Base-by-base conservation (phyloP, 345 rosid species). In the Eucalyptus polyanthemos region DNA sequence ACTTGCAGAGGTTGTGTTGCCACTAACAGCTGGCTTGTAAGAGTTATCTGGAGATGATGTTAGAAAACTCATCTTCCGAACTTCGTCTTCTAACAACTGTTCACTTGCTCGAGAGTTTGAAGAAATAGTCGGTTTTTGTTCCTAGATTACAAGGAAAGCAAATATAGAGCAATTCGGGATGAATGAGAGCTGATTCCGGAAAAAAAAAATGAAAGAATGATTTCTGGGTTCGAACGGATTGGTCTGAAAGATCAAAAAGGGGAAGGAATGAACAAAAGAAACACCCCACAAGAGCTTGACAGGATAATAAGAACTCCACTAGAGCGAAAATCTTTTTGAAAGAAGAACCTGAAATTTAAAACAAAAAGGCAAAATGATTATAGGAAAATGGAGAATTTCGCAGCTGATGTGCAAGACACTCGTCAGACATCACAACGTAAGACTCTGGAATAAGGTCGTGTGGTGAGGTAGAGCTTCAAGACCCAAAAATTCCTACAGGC, bases 1-100 rank as follows among this genome's bases (percentile, higher is more conserved):
- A 58, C 89, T 92, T 76, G 95, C 88, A 67, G 90, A 86, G 8
- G 95, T 95, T 10, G 99, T 94, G 89, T 97, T 91, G 80, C 91
- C 91, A 80, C 93, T 92, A 95, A 92, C 90, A 49, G 51, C 91
- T 54, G 96, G 96, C 86, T 94, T 93, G 94, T 96, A 95, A 54
- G 95, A 90, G 87, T 91, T 89, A 88, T 88, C 89, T 45, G 92
- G 49, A 50, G 94, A 90, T 88, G 94, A 95, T 90, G 95, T 83
- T 91, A 89, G 83, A 72, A 91, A 88, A 90, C 94, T 90, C 97
- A 95, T 86, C 87, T 86, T 76, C 83, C 47, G 8, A 95, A 31
- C 83, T 89, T 88, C 7, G 65, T 51, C 72, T 40, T 87, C 86
- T 87, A 34, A 34, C 34, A 21, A 58, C 44, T 22, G 42, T 42